Percentiles rank a stretch among this genome's conserved stretches.
phyloP scores from a whole-genome alignment of 225 moss, liverwort and hornwort genomes.

The Antitrichia curtipendula region DNA sequence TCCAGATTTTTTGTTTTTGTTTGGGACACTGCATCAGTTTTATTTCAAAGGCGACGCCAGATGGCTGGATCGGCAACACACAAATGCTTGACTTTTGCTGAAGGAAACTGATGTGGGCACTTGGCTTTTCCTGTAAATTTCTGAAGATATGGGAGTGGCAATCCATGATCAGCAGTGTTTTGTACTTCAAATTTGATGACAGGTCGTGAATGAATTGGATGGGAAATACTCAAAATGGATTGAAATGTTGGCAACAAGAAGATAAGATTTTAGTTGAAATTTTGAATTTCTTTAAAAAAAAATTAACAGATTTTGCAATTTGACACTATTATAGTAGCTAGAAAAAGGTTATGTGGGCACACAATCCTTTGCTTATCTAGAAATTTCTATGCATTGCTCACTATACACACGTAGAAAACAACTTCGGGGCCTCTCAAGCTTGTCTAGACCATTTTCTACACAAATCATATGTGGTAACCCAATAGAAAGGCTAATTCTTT shows the following conservation, averaged over 20 bases:
- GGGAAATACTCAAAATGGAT: neutral
- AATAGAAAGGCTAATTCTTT: neutral
- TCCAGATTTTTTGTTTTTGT: neutral
- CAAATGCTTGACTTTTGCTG: neutral
- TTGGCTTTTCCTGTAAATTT: neutral
- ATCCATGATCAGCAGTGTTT: neutral
- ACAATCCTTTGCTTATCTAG: neutral
- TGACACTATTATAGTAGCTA: neutral
- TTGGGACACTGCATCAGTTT: neutral
- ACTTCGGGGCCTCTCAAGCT: neutral
- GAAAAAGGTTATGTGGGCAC: neutral
- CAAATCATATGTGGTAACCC: neutral
- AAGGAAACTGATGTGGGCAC: neutral
- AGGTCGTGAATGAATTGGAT: neutral
- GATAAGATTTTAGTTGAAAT: neutral
- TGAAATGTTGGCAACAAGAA: neutral
- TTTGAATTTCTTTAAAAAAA: neutral
- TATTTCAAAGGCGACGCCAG: neutral
- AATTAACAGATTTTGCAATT: neutral
- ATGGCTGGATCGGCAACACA: neutral
- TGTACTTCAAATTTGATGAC: neutral
- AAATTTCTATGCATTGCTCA: accelerated
- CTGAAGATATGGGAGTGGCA: neutral
- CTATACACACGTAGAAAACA: accelerated
- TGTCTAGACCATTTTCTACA: neutral